phyloP scores from a whole-genome alignment of 108 stramenopile species.

The Pseudonitzschia pungens region DNA sequence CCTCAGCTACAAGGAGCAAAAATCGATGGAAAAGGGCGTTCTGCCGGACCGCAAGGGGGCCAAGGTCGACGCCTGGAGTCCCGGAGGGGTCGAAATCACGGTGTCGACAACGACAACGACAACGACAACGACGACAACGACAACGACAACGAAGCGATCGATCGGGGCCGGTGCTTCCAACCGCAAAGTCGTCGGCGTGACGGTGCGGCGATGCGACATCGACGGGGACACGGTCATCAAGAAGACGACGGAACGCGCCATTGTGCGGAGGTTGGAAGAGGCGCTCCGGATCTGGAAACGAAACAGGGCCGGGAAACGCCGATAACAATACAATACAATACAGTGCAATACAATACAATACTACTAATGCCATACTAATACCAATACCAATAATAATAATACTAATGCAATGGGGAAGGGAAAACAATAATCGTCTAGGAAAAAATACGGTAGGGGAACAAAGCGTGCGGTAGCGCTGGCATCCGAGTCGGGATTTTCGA shows the following conservation, averaged over 20 bases:
- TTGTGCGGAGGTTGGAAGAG: slow-evolving; percentile 16
- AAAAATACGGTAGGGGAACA: no score
- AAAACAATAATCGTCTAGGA: no score
- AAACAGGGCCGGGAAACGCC: background rate
- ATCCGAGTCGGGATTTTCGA: no score
- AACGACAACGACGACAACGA: slow-evolving; percentile 19
- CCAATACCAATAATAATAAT: no score
- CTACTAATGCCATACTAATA: no score
- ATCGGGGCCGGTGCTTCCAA: no score
- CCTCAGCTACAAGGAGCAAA: slow-evolving; percentile 27
- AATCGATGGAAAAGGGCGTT: slow-evolving; percentile 26
- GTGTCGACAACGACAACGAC: slow-evolving; percentile 56
- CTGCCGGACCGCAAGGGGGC: slow-evolving; percentile 27
- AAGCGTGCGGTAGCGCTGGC: no score
- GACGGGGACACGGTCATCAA: slow-evolving; percentile 24
- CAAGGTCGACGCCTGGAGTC: slow-evolving; percentile 31
- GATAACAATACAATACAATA: no score
- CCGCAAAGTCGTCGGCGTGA: background rate
- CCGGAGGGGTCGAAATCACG: slow-evolving; percentile 19
- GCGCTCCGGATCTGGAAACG: slow-evolving; percentile 23
- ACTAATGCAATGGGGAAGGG: no score
- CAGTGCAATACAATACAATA: no score
- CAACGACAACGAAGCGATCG: background rate
- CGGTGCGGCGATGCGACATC: slow-evolving; percentile 11
- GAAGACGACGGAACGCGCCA: slow-evolving; percentile 10